Conservation (phyloP, 176 grass and related monocot genomes). For the Alloteropsis semialata region DNA sequence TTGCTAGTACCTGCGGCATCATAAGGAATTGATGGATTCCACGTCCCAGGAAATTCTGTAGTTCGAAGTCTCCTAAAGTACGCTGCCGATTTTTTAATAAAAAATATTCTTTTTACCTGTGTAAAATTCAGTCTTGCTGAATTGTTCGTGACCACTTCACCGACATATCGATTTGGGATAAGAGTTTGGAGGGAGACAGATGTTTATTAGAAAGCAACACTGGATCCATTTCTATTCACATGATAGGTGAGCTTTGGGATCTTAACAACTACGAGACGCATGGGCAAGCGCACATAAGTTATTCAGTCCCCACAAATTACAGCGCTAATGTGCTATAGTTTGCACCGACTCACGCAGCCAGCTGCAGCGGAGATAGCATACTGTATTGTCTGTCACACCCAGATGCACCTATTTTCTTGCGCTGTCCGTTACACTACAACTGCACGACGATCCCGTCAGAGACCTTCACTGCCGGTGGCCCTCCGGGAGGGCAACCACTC, state of each 20-base stretch:
- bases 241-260: neutral
- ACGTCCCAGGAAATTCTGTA: no score
- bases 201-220: neutral
- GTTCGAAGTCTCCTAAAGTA: no score
- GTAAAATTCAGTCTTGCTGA: neutral
- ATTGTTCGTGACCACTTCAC: neutral
- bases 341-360: neutral
- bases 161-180: neutral
- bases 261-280: neutral
- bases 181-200: neutral
- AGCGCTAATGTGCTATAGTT: neutral
- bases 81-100: neutral
- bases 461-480: slow-evolving; percentile 69
- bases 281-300: neutral
- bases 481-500: slow-evolving; percentile 82
- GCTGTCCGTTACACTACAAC: neutral
- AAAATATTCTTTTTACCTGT: neutral
- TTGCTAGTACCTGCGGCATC: no score
- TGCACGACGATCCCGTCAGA: neutral
- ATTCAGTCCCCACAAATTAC: neutral
- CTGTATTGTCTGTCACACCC: neutral
- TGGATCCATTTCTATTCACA: slow-evolving; percentile 2
- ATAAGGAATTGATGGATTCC: no score
- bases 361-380: neutral
- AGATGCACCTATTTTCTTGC: neutral